Percentiles rank a stretch among this genome's conserved stretches.
phyloP scores from a whole-genome alignment of 805 yeast genomes.

The Yarrowia sp. region DNA sequence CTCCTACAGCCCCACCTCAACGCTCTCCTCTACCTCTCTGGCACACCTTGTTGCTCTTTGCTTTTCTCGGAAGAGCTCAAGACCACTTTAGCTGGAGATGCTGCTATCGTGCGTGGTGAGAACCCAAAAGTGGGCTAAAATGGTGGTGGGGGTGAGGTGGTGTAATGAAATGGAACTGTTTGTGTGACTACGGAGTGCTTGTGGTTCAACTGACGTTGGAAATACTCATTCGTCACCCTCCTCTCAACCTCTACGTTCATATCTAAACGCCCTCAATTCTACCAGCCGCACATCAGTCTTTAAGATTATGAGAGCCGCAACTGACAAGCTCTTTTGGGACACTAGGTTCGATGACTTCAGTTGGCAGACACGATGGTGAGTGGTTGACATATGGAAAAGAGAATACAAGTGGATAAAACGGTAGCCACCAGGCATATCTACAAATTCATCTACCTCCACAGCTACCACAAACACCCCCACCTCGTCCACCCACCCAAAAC shows the following conservation, averaged over 20 bases:
- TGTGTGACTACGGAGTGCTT: too few species aligned
- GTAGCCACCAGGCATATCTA: too few species aligned
- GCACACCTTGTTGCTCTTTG: slow-evolving; percentile 16
- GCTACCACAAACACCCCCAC: background rate
- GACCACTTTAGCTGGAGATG: background rate
- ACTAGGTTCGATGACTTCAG: slow-evolving; percentile 27
- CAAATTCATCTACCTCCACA: too few species aligned
- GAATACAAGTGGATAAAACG: too few species aligned
- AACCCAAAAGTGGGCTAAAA: slow-evolving; percentile 6
- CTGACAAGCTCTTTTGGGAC: slow-evolving; percentile 20
- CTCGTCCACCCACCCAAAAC: background rate
- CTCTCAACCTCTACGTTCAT: background rate
- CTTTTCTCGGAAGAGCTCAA: slow-evolving; percentile 16
- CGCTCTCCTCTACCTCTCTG: background rate
- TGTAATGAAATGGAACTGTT: too few species aligned
- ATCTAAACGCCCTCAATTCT: slow-evolving; percentile 15
- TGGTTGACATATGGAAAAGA: too few species aligned
- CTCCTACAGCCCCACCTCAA: too few species aligned
- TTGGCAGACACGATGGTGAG: background rate
- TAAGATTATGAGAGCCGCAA: slow-evolving; percentile 17
- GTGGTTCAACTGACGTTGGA: too few species aligned
- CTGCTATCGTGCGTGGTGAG: slow-evolving; percentile 16
- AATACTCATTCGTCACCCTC: too few species aligned
- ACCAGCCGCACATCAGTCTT: slow-evolving; percentile 20
- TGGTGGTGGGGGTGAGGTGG: background rate